Conservation (phyloP, 495 filamentous ascomycete genomes). For the Aspergillus leporis region DNA sequence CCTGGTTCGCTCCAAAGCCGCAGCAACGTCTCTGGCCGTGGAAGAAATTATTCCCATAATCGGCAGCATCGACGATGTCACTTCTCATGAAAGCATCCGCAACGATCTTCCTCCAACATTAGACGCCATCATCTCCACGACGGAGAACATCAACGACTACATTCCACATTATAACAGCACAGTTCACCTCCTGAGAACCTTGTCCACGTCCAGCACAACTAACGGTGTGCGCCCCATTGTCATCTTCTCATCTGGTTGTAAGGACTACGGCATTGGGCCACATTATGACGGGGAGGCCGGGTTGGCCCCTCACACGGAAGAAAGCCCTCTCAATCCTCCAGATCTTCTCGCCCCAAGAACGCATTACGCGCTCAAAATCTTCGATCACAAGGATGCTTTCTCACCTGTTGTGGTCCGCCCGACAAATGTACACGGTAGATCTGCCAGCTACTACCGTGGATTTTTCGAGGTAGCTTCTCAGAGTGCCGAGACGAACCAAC, state of each 20-base stretch:
- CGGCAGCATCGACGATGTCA: slow-evolving; percentile 8
- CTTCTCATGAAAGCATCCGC: slow-evolving; percentile 7
- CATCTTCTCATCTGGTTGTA: slow-evolving; percentile 17
- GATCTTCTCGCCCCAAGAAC: slow-evolving; percentile 2
- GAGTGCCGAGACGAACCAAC: not conserved
- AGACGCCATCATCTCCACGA: slow-evolving; percentile 15
- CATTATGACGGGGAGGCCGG: slow-evolving; percentile 6
- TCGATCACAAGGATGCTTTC: slow-evolving; percentile 6
- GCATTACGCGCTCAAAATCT: not conserved
- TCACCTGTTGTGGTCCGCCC: slow-evolving; percentile 10
- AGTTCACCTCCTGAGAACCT: slow-evolving; percentile 1
- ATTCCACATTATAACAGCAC: slow-evolving; percentile 7
- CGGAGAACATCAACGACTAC: slow-evolving; percentile 10
- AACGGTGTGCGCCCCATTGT: slow-evolving; percentile 11
- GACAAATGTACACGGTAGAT: slow-evolving; percentile 12
- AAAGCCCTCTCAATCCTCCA: slow-evolving; percentile 11
- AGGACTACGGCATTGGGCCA: slow-evolving; percentile 16
- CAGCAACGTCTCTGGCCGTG: not conserved
- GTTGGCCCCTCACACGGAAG: slow-evolving; percentile 14
- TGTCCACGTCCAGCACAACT: slow-evolving; percentile 3
- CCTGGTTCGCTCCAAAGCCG: slow-evolving; percentile 3
- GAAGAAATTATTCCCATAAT: slow-evolving; percentile 17
- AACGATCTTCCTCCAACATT: slow-evolving; percentile 6
- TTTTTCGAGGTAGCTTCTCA: slow-evolving; percentile 10
- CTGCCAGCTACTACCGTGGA: slow-evolving; percentile 11